Base-by-base conservation (phyloP, 2,329 filamentous ascomycete species). In the Scedosporium aurantiacum region DNA sequence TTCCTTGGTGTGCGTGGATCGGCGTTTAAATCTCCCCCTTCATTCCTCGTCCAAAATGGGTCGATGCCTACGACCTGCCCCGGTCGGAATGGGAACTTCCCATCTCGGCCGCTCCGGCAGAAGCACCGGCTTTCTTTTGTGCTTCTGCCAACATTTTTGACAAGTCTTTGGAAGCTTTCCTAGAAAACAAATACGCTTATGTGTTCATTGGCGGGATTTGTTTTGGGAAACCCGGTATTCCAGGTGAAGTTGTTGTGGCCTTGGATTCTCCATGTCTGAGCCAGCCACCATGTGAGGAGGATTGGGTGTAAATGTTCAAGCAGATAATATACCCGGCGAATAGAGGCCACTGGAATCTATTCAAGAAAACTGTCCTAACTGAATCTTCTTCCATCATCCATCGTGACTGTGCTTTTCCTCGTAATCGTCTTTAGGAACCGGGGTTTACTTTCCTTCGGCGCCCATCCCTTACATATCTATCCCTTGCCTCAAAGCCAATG, bases 281-380 rank as follows among this genome's bases (percentile, higher is more conserved):
- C 58, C 27, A 60, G 58, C 58, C 32, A 50, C 58, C 56, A 37
- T 45, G 27, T 32, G n/a, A 40, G 47, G 58, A 54, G 58, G 47
- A 41, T 12, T 23, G 18, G 14, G 45, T 45, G 58, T 55, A 54
- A 25, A 16, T 55, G 28, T 50, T 41, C 45, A 54, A 54, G 8
- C 40, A 23, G n/a, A 41, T 37, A 28, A 27, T 52, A 27, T 60
- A 55, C 58, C 58, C 50, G 23, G 27, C 47, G 47, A 54, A 55
- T 60, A 60, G 58, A 60, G 27, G 28, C 47, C 45, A 50, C 28
- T 60, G 40, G 58, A 60, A 60, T 60, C 58, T 60, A 60, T 60
- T 60, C 58, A 23, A 40, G 16, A 6, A 21, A 54, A 54, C 7
- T 54, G 12, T 14, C 23, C 50, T 23, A 23, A 23, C n/a, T 54